Evolutionary conservation across 1,139 yeast genomes (phyloP).

Genomic region (Eremothecium sinecaudum): DNA sequence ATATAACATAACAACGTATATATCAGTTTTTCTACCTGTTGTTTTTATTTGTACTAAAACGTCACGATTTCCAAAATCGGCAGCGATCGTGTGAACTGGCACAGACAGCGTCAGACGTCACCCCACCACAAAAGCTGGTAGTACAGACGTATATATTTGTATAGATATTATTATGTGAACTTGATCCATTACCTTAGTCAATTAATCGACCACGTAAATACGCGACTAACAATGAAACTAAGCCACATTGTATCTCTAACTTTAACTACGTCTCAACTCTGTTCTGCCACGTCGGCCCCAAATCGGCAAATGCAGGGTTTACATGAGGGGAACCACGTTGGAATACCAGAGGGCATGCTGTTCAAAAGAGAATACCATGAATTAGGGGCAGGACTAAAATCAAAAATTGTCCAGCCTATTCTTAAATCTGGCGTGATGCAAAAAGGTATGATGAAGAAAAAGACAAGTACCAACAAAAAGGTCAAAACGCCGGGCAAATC

Average conservation of each 20-base stretch:
- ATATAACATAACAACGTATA: slow-evolving; percentile 6
- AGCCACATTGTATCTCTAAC: slow-evolving; percentile 3
- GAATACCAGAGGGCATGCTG: not conserved
- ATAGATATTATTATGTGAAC: too few species aligned
- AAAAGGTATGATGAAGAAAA: not conserved
- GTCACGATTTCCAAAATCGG: not conserved
- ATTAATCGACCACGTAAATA: too few species aligned
- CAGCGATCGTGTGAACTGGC: too few species aligned
- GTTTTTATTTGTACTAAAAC: too few species aligned
- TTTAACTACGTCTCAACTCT: slow-evolving; percentile 3
- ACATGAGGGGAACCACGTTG: not conserved
- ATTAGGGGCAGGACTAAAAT: not conserved
- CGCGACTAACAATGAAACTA: slow-evolving; percentile 5
- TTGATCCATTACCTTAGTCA: too few species aligned
- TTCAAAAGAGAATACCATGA: not conserved
- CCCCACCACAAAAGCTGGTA: too few species aligned
- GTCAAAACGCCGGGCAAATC: too few species aligned
- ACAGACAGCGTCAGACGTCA: too few species aligned
- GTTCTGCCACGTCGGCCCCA: not conserved
- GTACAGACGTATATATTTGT: too few species aligned
- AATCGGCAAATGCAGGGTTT: not conserved
- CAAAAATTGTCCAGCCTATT: not conserved
- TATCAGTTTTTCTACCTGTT: slow-evolving; percentile 1
- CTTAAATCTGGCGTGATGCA: not conserved
- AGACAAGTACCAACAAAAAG: not conserved